Evolutionary conservation across 371 early-diverging fungal genomes (phyloP).

Genomic region (Apophysomyces ossiformis): DNA sequence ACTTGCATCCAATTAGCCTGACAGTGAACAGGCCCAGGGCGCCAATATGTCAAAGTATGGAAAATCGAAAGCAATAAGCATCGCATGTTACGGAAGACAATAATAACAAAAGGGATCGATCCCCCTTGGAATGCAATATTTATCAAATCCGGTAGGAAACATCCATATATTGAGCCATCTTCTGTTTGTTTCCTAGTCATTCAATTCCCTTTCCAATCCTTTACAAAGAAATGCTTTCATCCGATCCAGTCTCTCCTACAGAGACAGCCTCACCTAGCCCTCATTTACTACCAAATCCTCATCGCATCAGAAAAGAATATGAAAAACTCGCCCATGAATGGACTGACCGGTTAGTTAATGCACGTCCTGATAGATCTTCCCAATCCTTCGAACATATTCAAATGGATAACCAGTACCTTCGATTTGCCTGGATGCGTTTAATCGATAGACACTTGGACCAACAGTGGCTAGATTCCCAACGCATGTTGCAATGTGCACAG

Average conservation of each 20-base stretch:
- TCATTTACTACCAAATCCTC: not conserved
- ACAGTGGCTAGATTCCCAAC: constrained; percentile 47
- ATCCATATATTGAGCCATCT: not conserved
- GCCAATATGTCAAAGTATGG: constrained; percentile 6
- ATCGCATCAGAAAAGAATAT: constrained; percentile 38
- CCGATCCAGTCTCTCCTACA: not conserved
- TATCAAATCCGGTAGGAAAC: constrained; percentile 9
- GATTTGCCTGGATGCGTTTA: constrained; percentile 31
- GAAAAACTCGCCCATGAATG: constrained; percentile 37
- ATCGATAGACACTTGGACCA: constrained; percentile 47
- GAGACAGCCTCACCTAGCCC: not conserved
- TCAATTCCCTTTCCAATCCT: not conserved
- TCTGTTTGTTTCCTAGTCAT: not conserved
- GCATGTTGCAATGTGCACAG: constrained; percentile 48
- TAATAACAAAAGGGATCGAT: not conserved
- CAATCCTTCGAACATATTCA: constrained; percentile 6
- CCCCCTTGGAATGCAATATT: constrained; percentile 19
- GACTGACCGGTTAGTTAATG: constrained; percentile 33
- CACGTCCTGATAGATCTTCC: constrained; percentile 16
- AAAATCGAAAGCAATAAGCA: not conserved
- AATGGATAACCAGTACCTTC: constrained; percentile 14
- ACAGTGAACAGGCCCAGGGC: not conserved
- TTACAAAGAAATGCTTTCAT: not conserved
- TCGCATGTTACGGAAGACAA: not conserved
- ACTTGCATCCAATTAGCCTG: not conserved